Evolutionary conservation across 495 filamentous ascomycete species (phyloP).

Genomic region (Penicillium crystallinum): DNA sequence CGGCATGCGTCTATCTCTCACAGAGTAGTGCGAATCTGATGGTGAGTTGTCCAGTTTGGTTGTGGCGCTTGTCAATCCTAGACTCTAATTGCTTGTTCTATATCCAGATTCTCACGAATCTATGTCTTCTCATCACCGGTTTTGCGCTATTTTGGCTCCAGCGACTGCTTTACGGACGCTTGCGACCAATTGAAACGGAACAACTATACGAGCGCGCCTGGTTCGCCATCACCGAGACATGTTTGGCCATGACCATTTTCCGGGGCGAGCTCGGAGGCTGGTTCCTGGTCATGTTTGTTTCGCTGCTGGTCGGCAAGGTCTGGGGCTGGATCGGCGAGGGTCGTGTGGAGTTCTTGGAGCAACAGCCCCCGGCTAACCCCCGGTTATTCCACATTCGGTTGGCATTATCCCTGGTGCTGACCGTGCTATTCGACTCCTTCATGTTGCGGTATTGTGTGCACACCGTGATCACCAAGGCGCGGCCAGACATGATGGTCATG

Average conservation of each 20-base stretch:
- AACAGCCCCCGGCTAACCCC: slow-evolving; percentile 89
- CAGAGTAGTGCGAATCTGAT: slow-evolving; percentile 94
- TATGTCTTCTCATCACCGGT: slow-evolving; percentile 70
- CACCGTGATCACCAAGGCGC: slow-evolving; percentile 76
- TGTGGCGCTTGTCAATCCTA: not conserved
- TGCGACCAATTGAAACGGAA: slow-evolving; percentile 91
- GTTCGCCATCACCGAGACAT: slow-evolving; percentile 96
- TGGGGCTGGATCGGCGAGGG: slow-evolving; percentile 98
- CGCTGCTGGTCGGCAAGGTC: slow-evolving; percentile 86
- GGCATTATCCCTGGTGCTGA: slow-evolving; percentile 68
- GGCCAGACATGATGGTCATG: slow-evolving; percentile 99
- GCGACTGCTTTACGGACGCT: slow-evolving; percentile 81
- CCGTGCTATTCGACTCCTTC: slow-evolving; percentile 67
- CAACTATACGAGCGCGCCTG: slow-evolving; percentile 95
- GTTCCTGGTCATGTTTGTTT: slow-evolving; percentile 94
- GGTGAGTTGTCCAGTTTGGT: slow-evolving; percentile 46
- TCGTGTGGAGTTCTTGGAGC: slow-evolving; percentile 88
- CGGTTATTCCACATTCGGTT: slow-evolving; percentile 83
- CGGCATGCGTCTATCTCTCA: slow-evolving; percentile 89
- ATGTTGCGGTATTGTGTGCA: slow-evolving; percentile 76
- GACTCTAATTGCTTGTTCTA: not conserved
- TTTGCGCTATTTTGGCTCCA: slow-evolving; percentile 81
- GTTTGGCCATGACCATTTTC: slow-evolving; percentile 98
- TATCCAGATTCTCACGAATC: slow-evolving; percentile 76
- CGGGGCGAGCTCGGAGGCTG: slow-evolving; percentile 87